Percentiles rank a stretch among this genome's conserved stretches.
Conservation (phyloP, 2,329 filamentous ascomycete species). For the Alternaria triticimaculans region DNA sequence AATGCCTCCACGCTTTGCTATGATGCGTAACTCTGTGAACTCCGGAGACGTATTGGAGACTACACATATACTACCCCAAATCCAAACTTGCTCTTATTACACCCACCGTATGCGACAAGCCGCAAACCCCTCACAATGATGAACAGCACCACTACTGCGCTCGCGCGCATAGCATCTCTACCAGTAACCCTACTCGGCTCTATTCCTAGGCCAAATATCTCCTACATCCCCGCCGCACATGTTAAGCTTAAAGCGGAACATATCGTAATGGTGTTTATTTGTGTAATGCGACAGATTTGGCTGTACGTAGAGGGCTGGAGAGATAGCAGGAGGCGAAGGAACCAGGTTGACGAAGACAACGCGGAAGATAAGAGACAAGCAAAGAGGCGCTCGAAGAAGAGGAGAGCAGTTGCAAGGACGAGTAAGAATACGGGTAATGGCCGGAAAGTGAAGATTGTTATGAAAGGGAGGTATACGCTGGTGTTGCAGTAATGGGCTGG, state of each 20-base stretch:
- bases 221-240: conserved; percentile 17
- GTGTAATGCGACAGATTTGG: conserved; percentile 7
- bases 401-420: background rate
- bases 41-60: background rate
- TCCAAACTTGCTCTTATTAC: rapidly evolving
- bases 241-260: conserved; percentile 27
- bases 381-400: background rate
- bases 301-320: conserved; percentile 10
- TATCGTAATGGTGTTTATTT: conserved; percentile 16
- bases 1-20: background rate
- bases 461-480: conserved; percentile 6
- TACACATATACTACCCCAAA: background rate
- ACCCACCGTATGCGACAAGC: background rate
- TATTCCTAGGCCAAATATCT: conserved; percentile 1
- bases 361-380: background rate
- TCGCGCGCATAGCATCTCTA: background rate
- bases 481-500: background rate
- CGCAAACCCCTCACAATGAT: background rate
- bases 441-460: background rate
- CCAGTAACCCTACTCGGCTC: background rate
- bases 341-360: background rate
- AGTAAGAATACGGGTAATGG: background rate
- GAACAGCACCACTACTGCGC: background rate
- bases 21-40: no score
- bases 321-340: background rate